Conservation (phyloP, 495 filamentous ascomycete species). For the Tirmania nivea region DNA sequence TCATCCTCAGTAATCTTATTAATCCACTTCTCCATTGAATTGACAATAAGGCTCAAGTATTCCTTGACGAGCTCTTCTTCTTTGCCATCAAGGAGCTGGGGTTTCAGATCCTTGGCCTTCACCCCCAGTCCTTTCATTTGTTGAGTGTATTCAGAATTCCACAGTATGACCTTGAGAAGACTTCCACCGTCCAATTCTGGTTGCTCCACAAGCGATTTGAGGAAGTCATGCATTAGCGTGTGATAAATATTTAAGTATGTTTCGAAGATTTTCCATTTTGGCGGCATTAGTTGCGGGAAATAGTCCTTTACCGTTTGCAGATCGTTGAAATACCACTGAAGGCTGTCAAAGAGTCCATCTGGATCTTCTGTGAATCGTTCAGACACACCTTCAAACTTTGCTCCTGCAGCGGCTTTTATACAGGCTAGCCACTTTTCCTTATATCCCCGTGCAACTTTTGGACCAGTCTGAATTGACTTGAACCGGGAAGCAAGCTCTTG, state of each 20-base stretch:
- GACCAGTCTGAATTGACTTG: slow-evolving; percentile 79
- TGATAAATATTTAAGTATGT: slow-evolving; percentile 84
- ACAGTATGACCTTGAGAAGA: slow-evolving; percentile 50
- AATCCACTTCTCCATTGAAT: slow-evolving; percentile 93
- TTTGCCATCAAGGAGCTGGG: slow-evolving; percentile 69
- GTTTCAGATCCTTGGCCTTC: slow-evolving; percentile 44
- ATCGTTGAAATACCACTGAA: slow-evolving; percentile 95
- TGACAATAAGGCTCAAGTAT: slow-evolving; percentile 85
- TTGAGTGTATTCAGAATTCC: slow-evolving; percentile 84
- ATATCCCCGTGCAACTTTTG: slow-evolving; percentile 81
- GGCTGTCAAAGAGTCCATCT: slow-evolving; percentile 55
- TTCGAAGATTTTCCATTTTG: slow-evolving; percentile 91
- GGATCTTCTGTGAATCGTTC: slow-evolving; percentile 64
- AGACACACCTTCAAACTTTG: slow-evolving; percentile 51
- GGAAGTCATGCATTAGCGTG: slow-evolving; percentile 78
- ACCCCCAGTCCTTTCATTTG: slow-evolving; percentile 86
- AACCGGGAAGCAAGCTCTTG: slow-evolving; percentile 81
- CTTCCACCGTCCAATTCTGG: slow-evolving; percentile 50
- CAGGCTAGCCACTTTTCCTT: slow-evolving; percentile 81
- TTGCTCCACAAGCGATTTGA: slow-evolving; percentile 50
- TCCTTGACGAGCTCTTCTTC: slow-evolving; percentile 76
- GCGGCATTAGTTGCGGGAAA: slow-evolving; percentile 74
- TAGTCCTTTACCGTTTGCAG: slow-evolving; percentile 76
- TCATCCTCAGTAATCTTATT: slow-evolving; percentile 68
- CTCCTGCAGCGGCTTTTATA: slow-evolving; percentile 48